Evolutionary conservation across 805 yeast genomes (phyloP).

Genomic region (Myxozyma kluyveri): DNA sequence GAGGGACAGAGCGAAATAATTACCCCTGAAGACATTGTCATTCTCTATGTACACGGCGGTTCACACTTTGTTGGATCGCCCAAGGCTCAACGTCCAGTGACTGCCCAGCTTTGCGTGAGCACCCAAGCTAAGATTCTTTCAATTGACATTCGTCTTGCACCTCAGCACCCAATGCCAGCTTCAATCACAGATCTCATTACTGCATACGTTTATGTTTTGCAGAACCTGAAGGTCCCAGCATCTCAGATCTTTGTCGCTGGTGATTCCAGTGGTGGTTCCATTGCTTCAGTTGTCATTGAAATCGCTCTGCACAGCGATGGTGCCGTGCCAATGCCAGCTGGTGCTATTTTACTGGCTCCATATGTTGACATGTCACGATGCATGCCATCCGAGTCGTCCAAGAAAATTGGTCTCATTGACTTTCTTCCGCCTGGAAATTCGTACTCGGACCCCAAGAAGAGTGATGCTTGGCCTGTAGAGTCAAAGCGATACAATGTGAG

Average conservation of each 20-base stretch:
- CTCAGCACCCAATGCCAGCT: constrained; percentile 25
- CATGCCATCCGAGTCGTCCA: constrained; percentile 25
- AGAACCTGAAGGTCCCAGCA: constrained; percentile 8
- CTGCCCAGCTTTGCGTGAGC: constrained; percentile 12
- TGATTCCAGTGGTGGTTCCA: constrained; percentile 29
- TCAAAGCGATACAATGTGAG: constrained; percentile 22
- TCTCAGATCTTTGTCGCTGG: constrained; percentile 26
- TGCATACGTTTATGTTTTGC: constrained; percentile 14
- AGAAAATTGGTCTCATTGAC: constrained; percentile 16
- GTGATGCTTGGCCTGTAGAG: constrained; percentile 22
- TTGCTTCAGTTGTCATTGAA: constrained; percentile 10
- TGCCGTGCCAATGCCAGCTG: constrained; percentile 28
- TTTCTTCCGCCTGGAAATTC: constrained; percentile 24
- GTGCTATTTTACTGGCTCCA: constrained; percentile 23
- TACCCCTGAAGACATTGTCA: constrained; percentile 14
- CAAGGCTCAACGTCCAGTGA: constrained; percentile 17
- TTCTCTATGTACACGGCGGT: constrained; percentile 31
- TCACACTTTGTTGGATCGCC: constrained; percentile 29
- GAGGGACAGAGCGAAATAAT: not conserved
- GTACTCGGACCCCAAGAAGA: constrained; percentile 20
- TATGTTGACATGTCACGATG: constrained; percentile 28
- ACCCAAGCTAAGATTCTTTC: constrained; percentile 18
- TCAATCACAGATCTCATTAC: constrained; percentile 20
- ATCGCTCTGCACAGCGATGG: constrained; percentile 8
- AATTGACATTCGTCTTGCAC: constrained; percentile 24